Conservation (phyloP, 2,329 filamentous ascomycete species). For the Capronia coronata region DNA sequence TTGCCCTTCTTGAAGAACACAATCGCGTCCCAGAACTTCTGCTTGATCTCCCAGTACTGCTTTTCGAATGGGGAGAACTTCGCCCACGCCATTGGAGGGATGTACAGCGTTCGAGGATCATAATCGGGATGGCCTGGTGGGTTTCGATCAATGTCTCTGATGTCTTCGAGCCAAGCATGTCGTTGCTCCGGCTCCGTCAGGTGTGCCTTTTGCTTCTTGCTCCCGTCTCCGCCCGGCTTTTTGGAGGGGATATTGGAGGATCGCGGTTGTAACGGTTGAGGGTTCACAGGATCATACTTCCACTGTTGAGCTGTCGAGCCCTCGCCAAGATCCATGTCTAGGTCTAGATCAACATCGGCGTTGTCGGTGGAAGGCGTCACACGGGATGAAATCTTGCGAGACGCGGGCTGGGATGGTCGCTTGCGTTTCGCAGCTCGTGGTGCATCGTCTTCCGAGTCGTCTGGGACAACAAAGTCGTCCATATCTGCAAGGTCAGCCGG, state of each 20-base stretch:
- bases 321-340: constrained; percentile 49
- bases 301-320: constrained; percentile 75
- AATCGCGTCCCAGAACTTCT: constrained; percentile 93
- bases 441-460: constrained; percentile 70
- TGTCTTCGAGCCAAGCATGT: constrained; percentile 83
- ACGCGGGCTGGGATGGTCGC: constrained; percentile 39
- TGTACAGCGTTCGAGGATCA: constrained; percentile 82
- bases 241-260: constrained; percentile 35
- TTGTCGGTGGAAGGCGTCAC: constrained; percentile 39
- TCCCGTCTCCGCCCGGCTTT: constrained; percentile 30
- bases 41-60: constrained; percentile 99
- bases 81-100: constrained; percentile 71
- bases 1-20: constrained; percentile 99
- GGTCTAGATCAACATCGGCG: constrained; percentile 46
- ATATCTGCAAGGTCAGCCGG: constrained; percentile 51
- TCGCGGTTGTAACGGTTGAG: constrained; percentile 46
- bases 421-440: constrained; percentile 66
- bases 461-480: constrained; percentile 79
- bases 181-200: constrained; percentile 76
- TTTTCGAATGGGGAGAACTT: constrained; percentile 93
- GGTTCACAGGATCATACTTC: constrained; percentile 62
- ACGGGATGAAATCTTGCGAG: constrained; percentile 36
- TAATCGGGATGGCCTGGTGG: constrained; percentile 76
- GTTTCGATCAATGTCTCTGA: constrained; percentile 77
- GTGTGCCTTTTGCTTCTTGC: constrained; percentile 61